Conservation (phyloP, 768 basidiomycete genomes). For the Guyanaporus albipodus region DNA sequence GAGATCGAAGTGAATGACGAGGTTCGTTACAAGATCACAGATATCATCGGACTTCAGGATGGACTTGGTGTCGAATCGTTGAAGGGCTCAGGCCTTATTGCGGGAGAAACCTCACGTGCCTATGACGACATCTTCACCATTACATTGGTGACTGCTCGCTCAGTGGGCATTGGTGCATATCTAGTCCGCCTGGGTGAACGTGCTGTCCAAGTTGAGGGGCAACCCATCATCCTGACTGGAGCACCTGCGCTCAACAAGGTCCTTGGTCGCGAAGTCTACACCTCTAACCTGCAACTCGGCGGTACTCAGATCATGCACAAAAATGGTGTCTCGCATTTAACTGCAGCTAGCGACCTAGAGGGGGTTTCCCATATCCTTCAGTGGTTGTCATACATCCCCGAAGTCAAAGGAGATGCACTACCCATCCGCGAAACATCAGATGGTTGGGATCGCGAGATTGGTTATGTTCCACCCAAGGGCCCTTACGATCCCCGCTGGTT, state of each 20-base stretch:
- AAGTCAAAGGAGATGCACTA: constrained; percentile 70
- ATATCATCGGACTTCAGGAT: constrained; percentile 95
- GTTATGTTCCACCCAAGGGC: constrained; percentile 87
- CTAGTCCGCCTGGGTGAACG: constrained; percentile 97
- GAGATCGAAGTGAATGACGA: constrained; percentile 88
- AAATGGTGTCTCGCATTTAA: constrained; percentile 97
- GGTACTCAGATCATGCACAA: constrained; percentile 99
- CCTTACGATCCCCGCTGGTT: constrained; percentile 98
- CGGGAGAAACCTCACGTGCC: constrained; percentile 95
- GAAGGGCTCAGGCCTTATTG: constrained; percentile 95
- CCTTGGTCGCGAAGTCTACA: constrained; percentile 97
- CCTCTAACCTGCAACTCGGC: constrained; percentile 96
- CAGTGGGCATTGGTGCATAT: constrained; percentile 98
- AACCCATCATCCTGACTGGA: constrained; percentile 98
- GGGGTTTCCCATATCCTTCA: constrained; percentile 91
- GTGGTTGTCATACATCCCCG: constrained; percentile 94
- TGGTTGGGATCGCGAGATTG: constrained; percentile 89
- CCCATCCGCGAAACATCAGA: constrained; percentile 75
- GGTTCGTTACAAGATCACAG: constrained; percentile 88
- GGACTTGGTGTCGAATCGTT: constrained; percentile 96
- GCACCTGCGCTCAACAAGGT: constrained; percentile 98
- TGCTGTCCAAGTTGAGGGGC: constrained; percentile 97
- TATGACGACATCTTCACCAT: constrained; percentile 99
- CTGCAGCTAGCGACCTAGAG: constrained; percentile 91
- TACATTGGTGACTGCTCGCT: constrained; percentile 96